A percentile compares a stretch with the other conserved stretches of the same genome.
These are phyloP conservation scores for Fraxinus paxiana DNA, from an alignment of 305 asterid genomes.

Conservation along the genomic window DNA sequence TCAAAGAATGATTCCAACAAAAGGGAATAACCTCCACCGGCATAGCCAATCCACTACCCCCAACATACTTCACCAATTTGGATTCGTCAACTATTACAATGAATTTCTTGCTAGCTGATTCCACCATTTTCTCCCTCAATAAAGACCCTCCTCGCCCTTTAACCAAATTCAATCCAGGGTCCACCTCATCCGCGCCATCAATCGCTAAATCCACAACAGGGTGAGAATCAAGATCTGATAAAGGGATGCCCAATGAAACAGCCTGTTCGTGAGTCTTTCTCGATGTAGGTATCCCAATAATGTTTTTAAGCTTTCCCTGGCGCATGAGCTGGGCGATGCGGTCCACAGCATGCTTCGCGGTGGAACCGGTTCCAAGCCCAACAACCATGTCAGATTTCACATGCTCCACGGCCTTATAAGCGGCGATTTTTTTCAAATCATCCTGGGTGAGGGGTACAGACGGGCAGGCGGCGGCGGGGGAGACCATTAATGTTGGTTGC, in stretches of 20 bases:
- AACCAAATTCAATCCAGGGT: constrained; percentile 65
- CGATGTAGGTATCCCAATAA: constrained; percentile 80
- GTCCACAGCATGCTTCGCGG: constrained; percentile 81
- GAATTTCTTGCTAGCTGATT: constrained; percentile 58
- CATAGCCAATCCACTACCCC: constrained; percentile 79
- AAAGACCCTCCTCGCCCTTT: constrained; percentile 85
- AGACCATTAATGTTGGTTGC: constrained; percentile 32
- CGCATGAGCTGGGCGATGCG: constrained; percentile 59
- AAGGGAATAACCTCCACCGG: constrained; percentile 80
- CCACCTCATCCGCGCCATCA: constrained; percentile 92
- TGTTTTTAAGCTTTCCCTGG: constrained; percentile 53
- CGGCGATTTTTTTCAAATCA: constrained; percentile 75
- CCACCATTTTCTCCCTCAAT: constrained; percentile 81
- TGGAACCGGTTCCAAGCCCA: constrained; percentile 83
- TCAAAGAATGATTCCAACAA: constrained; percentile 65
- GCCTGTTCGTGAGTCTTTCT: constrained; percentile 66
- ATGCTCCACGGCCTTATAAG: constrained; percentile 78
- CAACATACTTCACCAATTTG: constrained; percentile 55
- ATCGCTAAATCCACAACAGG: constrained; percentile 69
- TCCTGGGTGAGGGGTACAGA: constrained; percentile 58
- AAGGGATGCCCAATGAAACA: constrained; percentile 49
- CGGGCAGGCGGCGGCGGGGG: constrained; percentile 26
- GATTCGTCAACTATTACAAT: constrained; percentile 81
- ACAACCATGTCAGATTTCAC: constrained; percentile 80
- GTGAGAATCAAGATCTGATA: constrained; percentile 69